These are phyloP conservation scores for Fagus sylvatica DNA, from an alignment of 306 rosid species.

Conservation along the genomic window DNA sequence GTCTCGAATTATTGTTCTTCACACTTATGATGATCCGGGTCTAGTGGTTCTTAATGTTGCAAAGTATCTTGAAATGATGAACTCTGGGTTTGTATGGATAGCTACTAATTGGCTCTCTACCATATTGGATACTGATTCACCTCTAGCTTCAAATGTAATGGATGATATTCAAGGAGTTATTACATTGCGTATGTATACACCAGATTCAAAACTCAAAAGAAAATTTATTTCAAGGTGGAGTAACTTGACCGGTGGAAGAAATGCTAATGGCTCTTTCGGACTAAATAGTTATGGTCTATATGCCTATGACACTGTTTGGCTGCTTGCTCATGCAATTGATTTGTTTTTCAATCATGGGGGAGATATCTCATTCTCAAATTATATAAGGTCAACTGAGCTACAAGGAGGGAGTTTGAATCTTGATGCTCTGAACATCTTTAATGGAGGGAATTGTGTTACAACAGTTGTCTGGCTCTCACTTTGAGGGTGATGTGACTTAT, in stretches of 20 bases:
- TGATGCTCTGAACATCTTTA: constrained; percentile 65
- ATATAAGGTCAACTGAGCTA: constrained; percentile 41
- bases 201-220: constrained; percentile 64
- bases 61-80: constrained; percentile 74
- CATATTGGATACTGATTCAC: constrained; percentile 47
- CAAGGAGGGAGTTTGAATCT: constrained; percentile 46
- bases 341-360: constrained; percentile 69
- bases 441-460: constrained; percentile 63
- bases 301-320: constrained; percentile 86
- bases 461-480: too few relatives aligned
- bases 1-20: constrained; percentile 73
- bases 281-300: constrained; percentile 51
- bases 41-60: constrained; percentile 56
- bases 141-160: constrained; percentile 40
- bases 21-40: constrained; percentile 45
- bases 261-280: constrained; percentile 40
- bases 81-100: constrained; percentile 86
- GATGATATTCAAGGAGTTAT: constrained; percentile 72
- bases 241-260: constrained; percentile 46
- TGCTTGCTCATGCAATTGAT: constrained; percentile 77
- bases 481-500: too few relatives aligned
- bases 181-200: constrained; percentile 60
- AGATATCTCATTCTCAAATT: constrained; percentile 58
- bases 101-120: constrained; percentile 70
- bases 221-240: constrained; percentile 75